Percentiles rank a stretch among this genome's conserved stretches.
Conservation (phyloP, 805 yeast genomes). For the Wickerhamiella alocasiicola region DNA sequence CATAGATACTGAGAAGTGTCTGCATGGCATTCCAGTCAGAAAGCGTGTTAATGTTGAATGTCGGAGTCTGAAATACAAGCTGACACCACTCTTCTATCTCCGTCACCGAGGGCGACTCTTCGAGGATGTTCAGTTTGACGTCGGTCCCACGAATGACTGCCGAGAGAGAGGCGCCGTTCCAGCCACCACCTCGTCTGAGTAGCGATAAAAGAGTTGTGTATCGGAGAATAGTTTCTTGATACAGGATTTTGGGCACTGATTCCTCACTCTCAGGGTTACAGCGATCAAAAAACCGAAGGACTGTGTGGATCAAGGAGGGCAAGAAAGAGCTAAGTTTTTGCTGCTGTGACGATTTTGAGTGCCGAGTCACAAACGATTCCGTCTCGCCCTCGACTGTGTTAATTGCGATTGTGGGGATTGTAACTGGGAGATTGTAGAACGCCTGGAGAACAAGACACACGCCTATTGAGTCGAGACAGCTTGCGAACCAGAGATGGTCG, state of each 20-base stretch:
- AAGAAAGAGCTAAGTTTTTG: constrained; percentile 20
- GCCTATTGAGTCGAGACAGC: constrained; percentile 72
- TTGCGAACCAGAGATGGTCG: constrained; percentile 80
- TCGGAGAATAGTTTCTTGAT: constrained; percentile 58
- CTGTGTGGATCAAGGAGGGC: constrained; percentile 22
- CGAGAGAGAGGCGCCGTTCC: constrained; percentile 33
- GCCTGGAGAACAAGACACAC: constrained; percentile 51
- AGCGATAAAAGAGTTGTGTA: constrained; percentile 47
- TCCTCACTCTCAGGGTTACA: constrained; percentile 38
- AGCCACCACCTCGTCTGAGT: constrained; percentile 38
- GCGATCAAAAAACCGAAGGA: constrained; percentile 22
- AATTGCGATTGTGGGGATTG: constrained; percentile 25
- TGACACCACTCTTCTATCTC: constrained; percentile 42
- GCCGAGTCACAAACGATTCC: constrained; percentile 4
- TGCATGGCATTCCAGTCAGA: constrained; percentile 54
- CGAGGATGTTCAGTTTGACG: constrained; percentile 19
- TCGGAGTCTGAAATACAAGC: constrained; percentile 34
- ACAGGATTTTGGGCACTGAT: constrained; percentile 69
- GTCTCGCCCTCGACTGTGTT: constrained; percentile 14
- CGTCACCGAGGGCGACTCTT: constrained; percentile 21
- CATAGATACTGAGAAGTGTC: constrained; percentile 52
- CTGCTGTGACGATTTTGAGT: constrained; percentile 5
- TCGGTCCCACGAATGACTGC: constrained; percentile 34
- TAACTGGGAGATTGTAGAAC: constrained; percentile 39
- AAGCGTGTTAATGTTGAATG: constrained; percentile 34